Evolutionary conservation across 2,329 filamentous ascomycete genomes (phyloP).

Genomic region (Colletotrichum australisinense): DNA sequence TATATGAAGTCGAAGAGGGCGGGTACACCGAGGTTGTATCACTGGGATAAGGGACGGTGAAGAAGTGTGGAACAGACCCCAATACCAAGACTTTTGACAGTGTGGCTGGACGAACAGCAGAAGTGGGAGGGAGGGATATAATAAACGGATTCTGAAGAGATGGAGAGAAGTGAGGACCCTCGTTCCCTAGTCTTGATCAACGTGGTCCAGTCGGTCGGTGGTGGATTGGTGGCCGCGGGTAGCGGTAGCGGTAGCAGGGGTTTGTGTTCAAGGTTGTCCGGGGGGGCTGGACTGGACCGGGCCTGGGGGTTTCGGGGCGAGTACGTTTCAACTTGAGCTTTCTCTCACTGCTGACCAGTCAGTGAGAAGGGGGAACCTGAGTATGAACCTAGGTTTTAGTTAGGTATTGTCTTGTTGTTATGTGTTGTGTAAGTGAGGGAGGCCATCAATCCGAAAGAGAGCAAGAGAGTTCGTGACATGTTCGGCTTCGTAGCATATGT

Average conservation of each 20-base stretch:
- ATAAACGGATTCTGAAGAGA: background rate
- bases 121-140: background rate
- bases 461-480: background rate
- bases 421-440: background rate
- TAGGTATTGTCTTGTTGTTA: background rate
- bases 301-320: conserved; percentile 20
- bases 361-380: background rate
- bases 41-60: conserved; percentile 2
- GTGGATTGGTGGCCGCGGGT: background rate
- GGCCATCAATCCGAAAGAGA: background rate
- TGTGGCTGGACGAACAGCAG: background rate
- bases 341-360: background rate
- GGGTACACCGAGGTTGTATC: background rate
- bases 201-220: conserved; percentile 12
- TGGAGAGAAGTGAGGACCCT: conserved; percentile 13
- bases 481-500: conserved; percentile 2
- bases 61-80: conserved; percentile 17
- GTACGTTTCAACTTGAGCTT: conserved; percentile 31
- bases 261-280: background rate
- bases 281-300: conserved; percentile 11
- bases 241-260: background rate
- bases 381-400: too few species aligned
- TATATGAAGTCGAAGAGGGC: background rate
- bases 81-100: conserved; percentile 4
- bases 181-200: conserved; percentile 12